These are phyloP conservation scores for Rhizopogon rudus DNA, from an alignment of 768 basidiomycete genomes.

Conservation along the genomic window DNA sequence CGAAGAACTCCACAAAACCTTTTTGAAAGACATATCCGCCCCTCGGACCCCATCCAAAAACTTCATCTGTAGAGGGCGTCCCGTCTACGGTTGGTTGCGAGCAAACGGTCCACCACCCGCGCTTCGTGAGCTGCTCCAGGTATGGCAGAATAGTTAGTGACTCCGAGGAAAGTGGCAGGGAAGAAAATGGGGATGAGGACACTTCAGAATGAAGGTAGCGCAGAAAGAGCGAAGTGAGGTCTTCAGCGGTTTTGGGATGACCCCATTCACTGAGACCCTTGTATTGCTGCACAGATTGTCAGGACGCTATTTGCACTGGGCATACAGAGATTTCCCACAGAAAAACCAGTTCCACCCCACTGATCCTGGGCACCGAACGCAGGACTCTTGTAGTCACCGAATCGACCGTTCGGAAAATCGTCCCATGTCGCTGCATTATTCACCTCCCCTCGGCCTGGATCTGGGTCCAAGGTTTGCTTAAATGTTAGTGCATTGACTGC, in stretches of 20 bases:
- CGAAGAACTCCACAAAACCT: conserved; percentile 96
- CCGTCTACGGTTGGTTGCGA: conserved; percentile 95
- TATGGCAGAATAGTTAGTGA: conserved; percentile 75
- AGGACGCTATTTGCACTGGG: not conserved
- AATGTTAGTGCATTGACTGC: conserved; percentile 54
- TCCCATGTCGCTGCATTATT: conserved; percentile 83
- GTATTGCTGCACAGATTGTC: conserved; percentile 38
- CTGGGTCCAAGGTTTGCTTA: conserved; percentile 44
- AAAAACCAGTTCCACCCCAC: conserved; percentile 67
- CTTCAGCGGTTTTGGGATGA: conserved; percentile 48
- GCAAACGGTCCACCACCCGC: conserved; percentile 94
- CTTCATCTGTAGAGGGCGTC: conserved; percentile 61
- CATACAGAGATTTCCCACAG: conserved; percentile 33
- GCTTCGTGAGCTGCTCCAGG: conserved; percentile 68
- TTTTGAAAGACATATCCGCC: conserved; percentile 97
- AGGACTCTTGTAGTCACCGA: conserved; percentile 96
- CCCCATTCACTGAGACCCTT: conserved; percentile 75
- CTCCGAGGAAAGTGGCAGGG: conserved; percentile 75
- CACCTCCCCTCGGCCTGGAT: conserved; percentile 66
- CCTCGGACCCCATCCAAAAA: conserved; percentile 91
- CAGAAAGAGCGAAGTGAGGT: conserved; percentile 77
- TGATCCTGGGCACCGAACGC: conserved; percentile 82
- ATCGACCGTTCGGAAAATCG: conserved; percentile 98
- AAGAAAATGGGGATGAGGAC: conserved; percentile 83
- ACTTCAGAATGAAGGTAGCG: conserved; percentile 73